These are phyloP conservation scores for Aspergillus viridinutans DNA, from an alignment of 2,329 filamentous ascomycete species.

Conservation along the genomic window DNA sequence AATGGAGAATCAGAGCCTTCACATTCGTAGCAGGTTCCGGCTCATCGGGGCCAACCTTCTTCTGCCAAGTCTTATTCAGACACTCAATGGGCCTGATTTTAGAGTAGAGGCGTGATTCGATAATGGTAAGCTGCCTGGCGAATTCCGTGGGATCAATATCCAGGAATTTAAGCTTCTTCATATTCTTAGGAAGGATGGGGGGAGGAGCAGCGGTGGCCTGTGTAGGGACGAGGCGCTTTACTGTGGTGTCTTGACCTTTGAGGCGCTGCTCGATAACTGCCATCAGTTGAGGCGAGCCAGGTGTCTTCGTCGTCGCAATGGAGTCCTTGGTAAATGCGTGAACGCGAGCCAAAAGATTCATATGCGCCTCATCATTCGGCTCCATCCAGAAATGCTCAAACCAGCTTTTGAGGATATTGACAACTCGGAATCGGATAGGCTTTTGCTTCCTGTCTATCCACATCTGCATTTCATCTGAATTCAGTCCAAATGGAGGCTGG, in stretches of 20 bases:
- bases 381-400: constrained; percentile 99
- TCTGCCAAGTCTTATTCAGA: constrained; percentile 98
- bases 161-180: constrained; percentile 98
- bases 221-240: constrained; percentile 81
- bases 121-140: constrained; percentile 94
- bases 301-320: constrained; percentile 88
- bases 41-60: constrained; percentile 72
- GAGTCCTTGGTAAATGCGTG: constrained; percentile 88
- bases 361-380: constrained; percentile 77
- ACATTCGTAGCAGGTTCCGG: constrained; percentile 84
- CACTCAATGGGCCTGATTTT: constrained; percentile 97
- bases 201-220: constrained; percentile 75
- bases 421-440: constrained; percentile 88
- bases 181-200: constrained; percentile 95
- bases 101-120: constrained; percentile 88
- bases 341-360: constrained; percentile 80
- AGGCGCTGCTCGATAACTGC: constrained; percentile 83
- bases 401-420: constrained; percentile 98
- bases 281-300: constrained; percentile 79
- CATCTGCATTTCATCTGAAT: constrained; percentile 68
- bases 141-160: constrained; percentile 96
- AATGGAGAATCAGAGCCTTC: constrained; percentile 93
- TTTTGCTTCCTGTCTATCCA: constrained; percentile 97
- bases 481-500: constrained; percentile 81
- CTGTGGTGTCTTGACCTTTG: constrained; percentile 79